Evolutionary conservation across 1,284 basidiomycete genomes (phyloP).

Genomic region (Anthracocystis setariae): DNA sequence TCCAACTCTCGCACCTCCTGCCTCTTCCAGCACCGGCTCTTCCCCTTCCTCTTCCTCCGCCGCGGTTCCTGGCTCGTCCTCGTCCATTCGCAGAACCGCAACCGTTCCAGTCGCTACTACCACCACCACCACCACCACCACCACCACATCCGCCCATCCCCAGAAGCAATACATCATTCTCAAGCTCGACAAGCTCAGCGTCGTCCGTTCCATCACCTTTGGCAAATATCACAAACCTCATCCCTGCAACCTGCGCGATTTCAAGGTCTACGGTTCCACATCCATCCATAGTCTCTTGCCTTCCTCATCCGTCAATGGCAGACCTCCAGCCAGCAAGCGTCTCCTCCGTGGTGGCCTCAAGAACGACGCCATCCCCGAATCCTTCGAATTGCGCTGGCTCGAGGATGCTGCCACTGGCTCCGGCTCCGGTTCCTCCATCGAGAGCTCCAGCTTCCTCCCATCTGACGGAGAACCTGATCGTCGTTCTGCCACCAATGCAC

Average conservation of each 20-base stretch:
- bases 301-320: slow-evolving; percentile 28
- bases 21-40: slow-evolving; percentile 24
- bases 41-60: slow-evolving; percentile 21
- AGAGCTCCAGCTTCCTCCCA: slow-evolving; percentile 25
- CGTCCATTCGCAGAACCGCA: slow-evolving; percentile 5
- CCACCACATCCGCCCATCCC: slow-evolving; percentile 1
- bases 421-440: slow-evolving; percentile 35
- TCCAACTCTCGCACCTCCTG: slow-evolving; percentile 13
- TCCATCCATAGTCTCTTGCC: slow-evolving; percentile 44
- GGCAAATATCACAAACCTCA: slow-evolving; percentile 68
- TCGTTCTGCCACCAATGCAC: slow-evolving; percentile 31
- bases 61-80: slow-evolving; percentile 9
- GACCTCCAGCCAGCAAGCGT: slow-evolving; percentile 44
- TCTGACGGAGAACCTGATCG: slow-evolving; percentile 45
- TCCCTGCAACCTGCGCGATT: slow-evolving; percentile 67
- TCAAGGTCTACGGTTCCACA: slow-evolving; percentile 66
- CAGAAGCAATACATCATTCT: slow-evolving; percentile 66
- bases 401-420: slow-evolving; percentile 47
- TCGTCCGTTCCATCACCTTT: slow-evolving; percentile 64
- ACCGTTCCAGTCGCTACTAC: slow-evolving; percentile 11
- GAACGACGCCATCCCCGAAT: slow-evolving; percentile 64
- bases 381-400: slow-evolving; percentile 51
- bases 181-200: slow-evolving; percentile 59
- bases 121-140: not conserved
- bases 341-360: slow-evolving; percentile 62